Percentiles rank a stretch among this genome's conserved stretches.
phyloP scores from a whole-genome alignment of 345 rosid species.

The Populus deltoides region DNA sequence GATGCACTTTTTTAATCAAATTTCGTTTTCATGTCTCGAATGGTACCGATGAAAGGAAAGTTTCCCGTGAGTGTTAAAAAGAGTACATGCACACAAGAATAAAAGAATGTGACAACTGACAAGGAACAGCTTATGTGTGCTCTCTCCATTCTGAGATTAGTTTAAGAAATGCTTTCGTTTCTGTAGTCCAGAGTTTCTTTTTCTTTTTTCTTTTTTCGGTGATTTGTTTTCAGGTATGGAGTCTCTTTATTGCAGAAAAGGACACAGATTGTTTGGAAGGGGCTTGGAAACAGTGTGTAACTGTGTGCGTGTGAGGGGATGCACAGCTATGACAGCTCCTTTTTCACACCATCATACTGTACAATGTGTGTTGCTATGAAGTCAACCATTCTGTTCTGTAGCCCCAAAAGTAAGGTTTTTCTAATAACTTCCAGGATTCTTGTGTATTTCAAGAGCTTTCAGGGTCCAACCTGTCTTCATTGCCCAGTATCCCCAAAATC shows the following conservation, averaged over 20 bases:
- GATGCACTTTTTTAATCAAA: not conserved
- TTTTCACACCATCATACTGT: not conserved
- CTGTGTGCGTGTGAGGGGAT: constrained; percentile 1
- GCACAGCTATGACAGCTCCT: constrained; percentile 33
- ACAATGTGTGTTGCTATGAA: not conserved
- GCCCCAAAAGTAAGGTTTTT: not conserved
- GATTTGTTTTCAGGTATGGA: not conserved
- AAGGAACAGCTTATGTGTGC: not conserved
- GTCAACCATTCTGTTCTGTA: constrained; percentile 14
- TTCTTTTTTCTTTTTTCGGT: not conserved
- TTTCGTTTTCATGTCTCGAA: not conserved
- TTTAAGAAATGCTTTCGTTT: not conserved
- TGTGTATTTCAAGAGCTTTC: not conserved
- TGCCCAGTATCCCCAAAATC: constrained; percentile 10
- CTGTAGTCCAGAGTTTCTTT: not conserved
- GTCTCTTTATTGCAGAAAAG: constrained; percentile 12
- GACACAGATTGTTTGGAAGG: constrained; percentile 30
- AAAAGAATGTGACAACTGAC: not conserved
- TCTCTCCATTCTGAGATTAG: constrained; percentile 2
- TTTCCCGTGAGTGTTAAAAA: constrained; percentile 8
- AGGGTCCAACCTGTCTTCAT: constrained; percentile 26
- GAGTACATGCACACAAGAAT: not conserved
- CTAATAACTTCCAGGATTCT: not conserved
- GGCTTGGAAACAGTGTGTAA: constrained; percentile 17
- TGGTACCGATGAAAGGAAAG: not conserved